Evolutionary conservation across 2,329 filamentous ascomycete genomes (phyloP), one percentile per base, ranked within the genome.

Genomic region (Colletotrichum siamense): DNA sequence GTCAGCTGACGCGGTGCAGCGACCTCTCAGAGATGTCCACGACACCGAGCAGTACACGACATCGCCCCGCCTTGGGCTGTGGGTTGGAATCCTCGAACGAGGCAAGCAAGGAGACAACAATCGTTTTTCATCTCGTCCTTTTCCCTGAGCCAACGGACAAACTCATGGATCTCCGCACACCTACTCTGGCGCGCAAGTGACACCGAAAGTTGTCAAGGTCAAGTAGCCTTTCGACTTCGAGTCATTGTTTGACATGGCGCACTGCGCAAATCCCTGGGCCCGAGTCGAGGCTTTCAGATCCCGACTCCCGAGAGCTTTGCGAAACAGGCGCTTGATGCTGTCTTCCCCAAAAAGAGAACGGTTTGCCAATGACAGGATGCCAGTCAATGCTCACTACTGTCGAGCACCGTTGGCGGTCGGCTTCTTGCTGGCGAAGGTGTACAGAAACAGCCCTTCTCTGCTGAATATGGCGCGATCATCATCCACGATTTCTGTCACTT

Each of bases 401-500:
- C 28, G 62, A 28, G 28, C 61, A 9, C 55, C 64, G 24, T 55
- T 67, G 30, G 36, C 24, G 12, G n/a, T 34, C 67, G 71, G 57
- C 76, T 77, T 77, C 63, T 86, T 88, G 78, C 84, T 86, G 73
- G 84, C 87, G 77, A 93, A 89, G 13, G 89, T 87, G 80, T 92
- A 94, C 69, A 94, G 86, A 80, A 93, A 94, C 26, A 94, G 83
- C 3, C 86, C 87, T 78, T 93, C 86, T 63, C 91, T 88, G 77
- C 88, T 88, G 81, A 92, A 93, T 4, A 88, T 84, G 2, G 88
- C 86, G 32, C 89, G 86, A 78, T 93, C 91, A 75, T 92, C 90
- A 80, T 95, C 93, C 61, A 87, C 85, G 49, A 94, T 83, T 80
- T 94, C 92, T 44, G 89, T 88, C 22, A 95, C 89, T 16, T 86